These are phyloP conservation scores for Syncephalastrum monosporum DNA, from an alignment of 371 early-diverging fungal species.

Conservation along the genomic window DNA sequence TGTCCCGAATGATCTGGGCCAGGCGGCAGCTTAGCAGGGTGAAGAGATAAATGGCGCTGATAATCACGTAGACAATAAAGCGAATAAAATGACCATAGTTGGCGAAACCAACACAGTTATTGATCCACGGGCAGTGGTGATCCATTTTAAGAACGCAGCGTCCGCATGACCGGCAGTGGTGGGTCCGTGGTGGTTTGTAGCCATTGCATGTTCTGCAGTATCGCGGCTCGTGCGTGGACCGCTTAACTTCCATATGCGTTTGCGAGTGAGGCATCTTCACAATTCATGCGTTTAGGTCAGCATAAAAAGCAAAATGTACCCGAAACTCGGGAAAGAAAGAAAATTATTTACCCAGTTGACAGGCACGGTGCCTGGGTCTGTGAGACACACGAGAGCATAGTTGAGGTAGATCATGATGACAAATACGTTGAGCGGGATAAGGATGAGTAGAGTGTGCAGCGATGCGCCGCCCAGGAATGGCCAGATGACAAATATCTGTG, in stretches of 20 bases:
- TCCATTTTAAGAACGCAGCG: constrained; percentile 90
- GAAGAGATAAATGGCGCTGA: constrained; percentile 53
- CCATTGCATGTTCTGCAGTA: constrained; percentile 76
- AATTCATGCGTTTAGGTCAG: background rate
- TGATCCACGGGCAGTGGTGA: constrained; percentile 97
- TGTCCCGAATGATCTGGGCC: constrained; percentile 29
- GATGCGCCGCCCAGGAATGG: constrained; percentile 27
- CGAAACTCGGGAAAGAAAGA: constrained; percentile 1
- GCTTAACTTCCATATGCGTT: constrained; percentile 67
- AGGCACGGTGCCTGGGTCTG: constrained; percentile 84
- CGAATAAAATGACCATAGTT: constrained; percentile 92
- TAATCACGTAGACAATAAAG: constrained; percentile 73
- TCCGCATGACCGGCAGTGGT: constrained; percentile 81
- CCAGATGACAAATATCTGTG: constrained; percentile 46
- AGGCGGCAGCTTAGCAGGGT: constrained; percentile 37
- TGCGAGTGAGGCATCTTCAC: constrained; percentile 49
- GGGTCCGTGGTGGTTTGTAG: constrained; percentile 81
- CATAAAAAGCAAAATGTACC: constrained; percentile 1
- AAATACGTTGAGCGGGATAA: constrained; percentile 66
- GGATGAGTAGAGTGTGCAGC: constrained; percentile 36
- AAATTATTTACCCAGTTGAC: constrained; percentile 55
- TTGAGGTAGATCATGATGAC: constrained; percentile 70
- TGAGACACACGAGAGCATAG: constrained; percentile 76
- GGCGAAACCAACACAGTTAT: constrained; percentile 91
- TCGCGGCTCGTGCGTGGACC: constrained; percentile 65